Base-by-base conservation (phyloP, 2,329 filamentous ascomycete species). In the Lasiodiplodia sp. region DNA sequence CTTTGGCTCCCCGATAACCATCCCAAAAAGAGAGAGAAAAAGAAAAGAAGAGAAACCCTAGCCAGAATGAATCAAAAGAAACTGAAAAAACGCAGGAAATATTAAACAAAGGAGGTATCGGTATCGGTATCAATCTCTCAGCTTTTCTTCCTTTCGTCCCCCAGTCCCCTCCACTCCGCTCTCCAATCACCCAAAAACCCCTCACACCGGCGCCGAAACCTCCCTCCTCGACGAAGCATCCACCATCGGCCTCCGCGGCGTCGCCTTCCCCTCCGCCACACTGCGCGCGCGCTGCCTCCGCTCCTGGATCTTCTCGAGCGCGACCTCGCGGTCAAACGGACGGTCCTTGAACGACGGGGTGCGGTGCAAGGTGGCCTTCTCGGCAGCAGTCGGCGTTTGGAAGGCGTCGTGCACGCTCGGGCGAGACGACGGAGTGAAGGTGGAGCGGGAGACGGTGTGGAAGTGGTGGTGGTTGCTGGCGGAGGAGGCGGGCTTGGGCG, bases 261-360 rank as follows among this genome's bases (percentile, higher is more conserved):
- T 91, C 69, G 85, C 82, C 6, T 87, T 85, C 2, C 87, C 88
- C 65, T 88, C 85, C 4, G 89, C 88, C 68, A 91, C 87, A 77
- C 90, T 92, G 72, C 88, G 86, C 68, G 92, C 91, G 56, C 92
- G 83, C 7, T 91, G 91, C 66, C 92, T 83, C 34, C 92, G 85
- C 80, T 92, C 90, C 66, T 89, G 86, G 72, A 95, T 94, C 76
- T 90, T 88, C 67, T 90, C 90, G 18, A 95, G 85, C 3, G 92
- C 92, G 78, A 93, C 86, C 77, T 93, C 92, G 66, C 92, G 86
- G 67, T 85, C 83, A 67, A 85, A 73, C 18, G 76, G 77, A 12
- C 78, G 72, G 57, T 75, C 75, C 69, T 79, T 80, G 69, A 56
- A 18, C 37, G 49, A 65, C 77, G 60, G 1, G 71, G 73, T 38